phyloP scores from a whole-genome alignment of 768 basidiomycete genomes.

The Dacryopinax primogenitus region DNA sequence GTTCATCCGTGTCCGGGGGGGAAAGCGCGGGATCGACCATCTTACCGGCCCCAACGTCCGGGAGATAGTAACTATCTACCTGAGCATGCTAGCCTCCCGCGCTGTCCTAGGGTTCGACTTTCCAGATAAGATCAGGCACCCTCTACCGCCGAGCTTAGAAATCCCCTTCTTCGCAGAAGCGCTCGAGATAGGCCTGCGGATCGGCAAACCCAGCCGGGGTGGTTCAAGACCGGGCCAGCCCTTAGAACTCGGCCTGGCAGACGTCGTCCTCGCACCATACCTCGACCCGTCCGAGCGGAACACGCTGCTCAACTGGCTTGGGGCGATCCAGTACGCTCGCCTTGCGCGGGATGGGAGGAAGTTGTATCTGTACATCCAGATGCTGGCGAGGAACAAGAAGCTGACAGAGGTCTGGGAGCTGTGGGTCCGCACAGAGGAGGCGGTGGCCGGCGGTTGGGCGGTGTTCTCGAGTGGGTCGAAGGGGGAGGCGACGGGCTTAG shows the following conservation, averaged over 20 bases:
- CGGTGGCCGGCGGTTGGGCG: neutral
- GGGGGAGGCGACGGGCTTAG: neutral
- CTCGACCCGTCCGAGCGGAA: neutral
- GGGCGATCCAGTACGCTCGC: neutral
- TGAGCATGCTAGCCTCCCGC: neutral
- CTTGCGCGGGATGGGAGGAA: neutral
- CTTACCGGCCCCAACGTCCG: neutral
- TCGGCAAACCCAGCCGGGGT: neutral
- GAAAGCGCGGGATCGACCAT: neutral
- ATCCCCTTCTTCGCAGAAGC: neutral
- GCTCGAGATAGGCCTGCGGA: neutral
- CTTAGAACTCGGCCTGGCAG: neutral
- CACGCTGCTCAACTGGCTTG: constrained; percentile 3
- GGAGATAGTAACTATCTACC: neutral
- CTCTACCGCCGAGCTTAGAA: neutral
- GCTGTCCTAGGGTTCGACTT: neutral
- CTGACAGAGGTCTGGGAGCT: neutral
- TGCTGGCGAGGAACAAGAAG: neutral
- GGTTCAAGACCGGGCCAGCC: neutral
- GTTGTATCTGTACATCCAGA: neutral
- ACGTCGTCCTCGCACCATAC: neutral
- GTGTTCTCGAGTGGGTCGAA: neutral
- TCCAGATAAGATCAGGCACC: neutral
- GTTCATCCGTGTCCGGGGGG: neutral
- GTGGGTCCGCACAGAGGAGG: neutral